These are phyloP conservation scores for Fragaria nilgerrensis DNA, from an alignment of 306 rosid species.

Conservation along the genomic window DNA sequence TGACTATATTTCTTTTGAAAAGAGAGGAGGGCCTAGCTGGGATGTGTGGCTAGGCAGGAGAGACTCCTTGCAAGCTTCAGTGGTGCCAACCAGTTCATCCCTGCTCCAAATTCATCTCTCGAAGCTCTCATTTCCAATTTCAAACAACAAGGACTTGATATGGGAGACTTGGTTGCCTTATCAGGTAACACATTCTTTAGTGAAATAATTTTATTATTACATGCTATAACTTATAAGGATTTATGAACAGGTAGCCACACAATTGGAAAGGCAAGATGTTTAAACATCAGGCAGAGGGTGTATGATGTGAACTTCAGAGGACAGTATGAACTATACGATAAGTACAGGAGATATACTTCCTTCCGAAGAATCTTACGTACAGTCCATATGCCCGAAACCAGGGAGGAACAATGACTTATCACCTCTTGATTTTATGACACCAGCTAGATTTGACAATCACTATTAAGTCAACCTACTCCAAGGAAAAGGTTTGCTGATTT, in stretches of 20 bases:
- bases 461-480: conserved; percentile 65
- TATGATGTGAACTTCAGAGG: conserved; percentile 43
- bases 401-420: conserved; percentile 57
- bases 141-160: conserved; percentile 62
- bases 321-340: conserved; percentile 41
- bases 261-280: conserved; percentile 79
- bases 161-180: conserved; percentile 59
- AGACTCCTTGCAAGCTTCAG: conserved; percentile 70
- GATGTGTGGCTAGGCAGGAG: conserved; percentile 64
- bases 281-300: conserved; percentile 65
- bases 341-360: conserved; percentile 52
- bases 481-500: conserved; percentile 72
- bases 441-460: conserved; percentile 70
- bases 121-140: conserved; percentile 60
- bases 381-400: conserved; percentile 65
- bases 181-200: conserved; percentile 46
- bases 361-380: conserved; percentile 55
- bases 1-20: background rate
- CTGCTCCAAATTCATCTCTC: conserved; percentile 85
- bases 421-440: conserved; percentile 70
- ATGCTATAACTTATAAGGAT: background rate
- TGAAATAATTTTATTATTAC: background rate
- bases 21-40: conserved; percentile 96
- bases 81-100: conserved; percentile 69
- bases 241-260: conserved; percentile 72